phyloP scores from a whole-genome alignment of 2,329 filamentous ascomycete genomes.

The Pyrenochaeta sp. region DNA sequence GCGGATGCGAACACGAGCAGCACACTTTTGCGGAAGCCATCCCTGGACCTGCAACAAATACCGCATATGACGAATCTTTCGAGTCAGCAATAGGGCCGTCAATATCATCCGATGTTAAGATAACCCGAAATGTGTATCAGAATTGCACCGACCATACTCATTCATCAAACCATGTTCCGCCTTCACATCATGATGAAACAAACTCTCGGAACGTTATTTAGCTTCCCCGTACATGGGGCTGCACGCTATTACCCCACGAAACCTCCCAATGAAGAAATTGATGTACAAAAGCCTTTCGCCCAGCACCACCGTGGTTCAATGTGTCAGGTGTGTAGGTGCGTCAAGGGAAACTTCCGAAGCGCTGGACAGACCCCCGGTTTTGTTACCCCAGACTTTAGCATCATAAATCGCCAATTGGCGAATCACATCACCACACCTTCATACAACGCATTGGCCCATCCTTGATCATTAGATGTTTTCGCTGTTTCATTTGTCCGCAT shows the following conservation, averaged over 20 bases:
- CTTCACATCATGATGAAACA: neutral
- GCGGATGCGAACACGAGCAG: neutral
- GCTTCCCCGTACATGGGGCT: neutral
- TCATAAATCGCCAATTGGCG: too few species aligned
- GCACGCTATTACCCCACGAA: neutral
- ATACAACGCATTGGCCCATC: too few species aligned
- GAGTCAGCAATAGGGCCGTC: neutral
- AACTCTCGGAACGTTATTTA: neutral
- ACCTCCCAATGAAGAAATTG: neutral
- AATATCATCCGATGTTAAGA: neutral
- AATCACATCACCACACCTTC: too few species aligned
- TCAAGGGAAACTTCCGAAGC: neutral
- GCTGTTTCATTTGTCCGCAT: neutral
- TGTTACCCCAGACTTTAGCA: too few species aligned
- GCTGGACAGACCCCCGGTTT: neutral
- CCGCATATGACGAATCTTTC: neutral
- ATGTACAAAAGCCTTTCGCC: neutral
- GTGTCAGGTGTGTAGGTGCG: neutral
- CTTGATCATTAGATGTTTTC: neutral
- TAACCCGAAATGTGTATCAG: neutral
- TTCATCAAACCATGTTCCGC: neutral
- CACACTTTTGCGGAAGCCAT: too few species aligned
- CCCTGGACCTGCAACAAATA: neutral
- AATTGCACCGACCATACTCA: neutral
- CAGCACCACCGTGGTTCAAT: neutral